A percentile compares a stretch with the other conserved stretches of the same genome.
Evolutionary conservation across 768 basidiomycete species (phyloP).

Genomic region (Boletellus ananas): DNA sequence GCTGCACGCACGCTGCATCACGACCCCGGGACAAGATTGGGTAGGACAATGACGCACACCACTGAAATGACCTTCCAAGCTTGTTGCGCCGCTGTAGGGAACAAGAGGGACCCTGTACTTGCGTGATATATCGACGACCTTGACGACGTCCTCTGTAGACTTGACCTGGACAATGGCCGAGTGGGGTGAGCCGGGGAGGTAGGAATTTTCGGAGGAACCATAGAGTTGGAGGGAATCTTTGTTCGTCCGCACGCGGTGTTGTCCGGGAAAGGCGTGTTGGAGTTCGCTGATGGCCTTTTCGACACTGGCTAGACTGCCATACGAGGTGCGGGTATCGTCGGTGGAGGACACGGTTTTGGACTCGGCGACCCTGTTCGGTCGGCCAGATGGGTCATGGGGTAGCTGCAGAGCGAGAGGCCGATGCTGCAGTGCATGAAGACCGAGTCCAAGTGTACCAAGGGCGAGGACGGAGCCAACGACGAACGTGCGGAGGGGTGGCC

Average conservation of each 20-base stretch:
- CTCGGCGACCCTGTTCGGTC: not conserved
- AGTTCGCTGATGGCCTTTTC: conserved; percentile 53
- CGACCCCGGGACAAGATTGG: not conserved
- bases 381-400: too few species aligned
- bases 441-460: conserved; percentile 17
- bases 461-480: conserved; percentile 17
- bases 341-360: not conserved
- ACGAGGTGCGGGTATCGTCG: conserved; percentile 21
- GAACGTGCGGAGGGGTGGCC: conserved; percentile 8
- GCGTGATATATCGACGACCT: conserved; percentile 70
- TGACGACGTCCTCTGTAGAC: conserved; percentile 79
- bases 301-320: conserved; percentile 48
- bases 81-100: conserved; percentile 82
- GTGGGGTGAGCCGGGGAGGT: conserved; percentile 57
- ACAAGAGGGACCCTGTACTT: conserved; percentile 74
- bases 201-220: conserved; percentile 69
- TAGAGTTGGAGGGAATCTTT: conserved; percentile 47
- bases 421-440: conserved; percentile 16
- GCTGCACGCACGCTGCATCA: conserved; percentile 23
- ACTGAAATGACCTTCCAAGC: conserved; percentile 82
- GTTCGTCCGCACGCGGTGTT: conserved; percentile 49
- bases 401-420: conserved; percentile 3
- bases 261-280: conserved; percentile 40
- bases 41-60: conserved; percentile 44
- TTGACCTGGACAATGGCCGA: conserved; percentile 54